phyloP scores from a whole-genome alignment of 1,139 yeast species.

The Yamadazyma diddensiae region DNA sequence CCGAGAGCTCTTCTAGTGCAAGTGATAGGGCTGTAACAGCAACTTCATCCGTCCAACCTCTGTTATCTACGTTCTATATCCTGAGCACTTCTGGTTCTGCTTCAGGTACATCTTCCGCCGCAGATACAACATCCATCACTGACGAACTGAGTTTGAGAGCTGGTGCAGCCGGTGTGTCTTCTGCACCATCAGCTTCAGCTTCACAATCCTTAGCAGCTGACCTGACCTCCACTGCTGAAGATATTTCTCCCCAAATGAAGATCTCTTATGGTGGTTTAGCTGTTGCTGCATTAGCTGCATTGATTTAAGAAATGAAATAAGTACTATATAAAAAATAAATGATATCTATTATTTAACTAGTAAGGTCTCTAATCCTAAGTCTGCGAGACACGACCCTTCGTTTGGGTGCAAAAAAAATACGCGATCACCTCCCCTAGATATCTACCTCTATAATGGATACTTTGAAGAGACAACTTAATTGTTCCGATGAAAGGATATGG shows the following conservation, averaged over 20 bases:
- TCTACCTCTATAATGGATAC: too few species aligned
- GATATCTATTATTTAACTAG: too few species aligned
- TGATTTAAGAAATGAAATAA: conserved; percentile 3
- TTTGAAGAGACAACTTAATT: too few species aligned
- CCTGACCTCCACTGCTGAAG: neutral
- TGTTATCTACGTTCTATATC: too few species aligned
- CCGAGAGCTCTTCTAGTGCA: neutral
- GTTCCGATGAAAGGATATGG: too few species aligned
- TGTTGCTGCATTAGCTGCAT: conserved; percentile 4
- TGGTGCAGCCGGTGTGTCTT: neutral
- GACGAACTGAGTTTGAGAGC: neutral
- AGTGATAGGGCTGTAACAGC: conserved; percentile 1
- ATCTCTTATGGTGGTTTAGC: conserved; percentile 4
- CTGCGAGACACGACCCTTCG: too few species aligned
- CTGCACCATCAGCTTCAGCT: neutral
- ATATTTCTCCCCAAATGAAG: neutral
- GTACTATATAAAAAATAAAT: too few species aligned
- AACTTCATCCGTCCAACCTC: conserved; percentile 2
- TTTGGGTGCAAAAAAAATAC: too few species aligned
- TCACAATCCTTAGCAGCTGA: neutral
- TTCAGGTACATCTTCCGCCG: neutral
- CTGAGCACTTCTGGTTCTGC: neutral
- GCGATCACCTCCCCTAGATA: too few species aligned
- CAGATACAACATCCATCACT: neutral
- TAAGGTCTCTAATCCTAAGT: too few species aligned